Conservation (phyloP, 768 basidiomycete species). For the Collybia sordida region DNA sequence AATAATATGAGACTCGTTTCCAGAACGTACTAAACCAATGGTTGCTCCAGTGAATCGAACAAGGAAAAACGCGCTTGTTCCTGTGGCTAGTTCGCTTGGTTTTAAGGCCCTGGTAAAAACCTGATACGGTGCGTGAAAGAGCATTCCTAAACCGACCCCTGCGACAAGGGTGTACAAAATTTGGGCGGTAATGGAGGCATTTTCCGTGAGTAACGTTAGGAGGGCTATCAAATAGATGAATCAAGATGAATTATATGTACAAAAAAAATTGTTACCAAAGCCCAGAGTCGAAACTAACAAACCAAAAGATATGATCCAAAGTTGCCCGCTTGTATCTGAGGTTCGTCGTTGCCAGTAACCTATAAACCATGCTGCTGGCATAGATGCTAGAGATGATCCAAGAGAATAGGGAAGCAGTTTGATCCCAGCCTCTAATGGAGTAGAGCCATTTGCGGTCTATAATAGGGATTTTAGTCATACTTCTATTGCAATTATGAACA, state of each 20-base stretch:
- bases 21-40: slow-evolving; percentile 63
- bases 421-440: slow-evolving; percentile 72
- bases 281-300: slow-evolving; percentile 66
- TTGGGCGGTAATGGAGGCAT: slow-evolving; percentile 45
- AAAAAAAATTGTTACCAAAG: slow-evolving; percentile 54
- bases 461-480: slow-evolving; percentile 3
- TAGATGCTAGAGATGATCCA: slow-evolving; percentile 80
- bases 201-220: slow-evolving; percentile 59
- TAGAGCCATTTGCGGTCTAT: slow-evolving; percentile 69
- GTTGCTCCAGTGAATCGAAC: slow-evolving; percentile 88
- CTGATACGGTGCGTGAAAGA: slow-evolving; percentile 86
- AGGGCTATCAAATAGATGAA: slow-evolving; percentile 48
- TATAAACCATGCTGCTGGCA: slow-evolving; percentile 86
- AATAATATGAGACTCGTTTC: slow-evolving; percentile 1
- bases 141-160: slow-evolving; percentile 78
- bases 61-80: slow-evolving; percentile 86
- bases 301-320: slow-evolving; percentile 60
- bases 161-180: slow-evolving; percentile 64
- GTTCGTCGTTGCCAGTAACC: slow-evolving; percentile 60
- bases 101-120: slow-evolving; percentile 69
- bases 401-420: slow-evolving; percentile 82
- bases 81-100: slow-evolving; percentile 67
- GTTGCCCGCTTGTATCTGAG: slow-evolving; percentile 61
- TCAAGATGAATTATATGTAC: slow-evolving; percentile 14
- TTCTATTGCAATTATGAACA: slow-evolving; percentile 9